Base-by-base conservation (phyloP, 192 early-diverging fungal genomes). In the Linnemannia schmuckeri region DNA sequence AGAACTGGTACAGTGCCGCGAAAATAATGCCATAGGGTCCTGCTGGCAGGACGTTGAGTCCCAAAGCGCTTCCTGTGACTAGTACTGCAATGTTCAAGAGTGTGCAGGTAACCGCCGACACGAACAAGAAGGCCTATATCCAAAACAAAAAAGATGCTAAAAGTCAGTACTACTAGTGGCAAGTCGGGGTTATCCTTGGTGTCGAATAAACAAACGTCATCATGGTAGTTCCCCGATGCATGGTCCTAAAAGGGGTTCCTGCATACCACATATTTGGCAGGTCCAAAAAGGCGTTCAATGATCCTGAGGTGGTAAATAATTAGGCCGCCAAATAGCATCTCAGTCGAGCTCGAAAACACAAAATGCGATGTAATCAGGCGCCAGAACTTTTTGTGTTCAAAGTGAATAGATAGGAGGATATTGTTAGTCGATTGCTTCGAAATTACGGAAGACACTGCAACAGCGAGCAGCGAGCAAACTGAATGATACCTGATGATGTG, bases 231-330 rank as follows among this genome's bases (percentile, higher is more conserved):
- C 61, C 33, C 30, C 61, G 13, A 66, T 33, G 61, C 61, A 13
- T 66, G 4, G 10, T 66, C 61, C 61, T 66, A 30, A 66, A 63
- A 37, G 37, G 37, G 8, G 61, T 15, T 30, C 22, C n/a, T 35
- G 69, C 41, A 70, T 92, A 92, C 93, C 49, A 85, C 89, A 82
- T 93, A 95, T 88, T 95, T 95, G 27, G 89, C 78, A 44, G 89
- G 89, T 41, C 94, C 93, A 88, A 90, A 95, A 30, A 91, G 91
- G 35, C 93, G 91, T 76, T 95, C 94, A 72, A 95, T 89, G 27
- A 91, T 82, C 41, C 92, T 78, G 76, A 94, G 83, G 44, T 93
- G 84, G 74, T 94, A 95, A 10, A 95, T 74, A 9, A 94, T 70
- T 42, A 95, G 63, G 17, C 90, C 85, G n/a, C 91, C 94, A 49